These are phyloP conservation scores for Lactuca saligna DNA, from an alignment of 129 eudicot genomes.

Conservation along the genomic window DNA sequence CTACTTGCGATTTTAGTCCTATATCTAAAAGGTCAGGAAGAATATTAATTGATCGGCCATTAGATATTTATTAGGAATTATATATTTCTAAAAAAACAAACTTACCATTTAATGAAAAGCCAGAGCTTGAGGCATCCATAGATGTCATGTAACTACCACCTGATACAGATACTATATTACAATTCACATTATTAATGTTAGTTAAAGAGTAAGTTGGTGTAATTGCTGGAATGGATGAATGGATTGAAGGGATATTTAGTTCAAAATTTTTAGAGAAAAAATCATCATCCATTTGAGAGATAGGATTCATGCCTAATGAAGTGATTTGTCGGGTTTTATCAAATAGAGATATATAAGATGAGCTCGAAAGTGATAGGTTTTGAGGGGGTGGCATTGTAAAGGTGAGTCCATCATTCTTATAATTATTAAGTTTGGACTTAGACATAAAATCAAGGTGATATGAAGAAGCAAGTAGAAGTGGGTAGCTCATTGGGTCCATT, in stretches of 20 bases:
- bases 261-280: background rate
- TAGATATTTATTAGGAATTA: background rate
- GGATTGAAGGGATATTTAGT: conserved; percentile 62
- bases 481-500: background rate
- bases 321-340: conserved; percentile 1
- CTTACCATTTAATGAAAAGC: background rate
- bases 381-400: background rate
- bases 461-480: background rate
- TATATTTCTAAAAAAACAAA: background rate
- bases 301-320: conserved; percentile 1
- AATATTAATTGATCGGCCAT: background rate
- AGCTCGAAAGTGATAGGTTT: background rate
- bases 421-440: background rate
- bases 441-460: background rate
- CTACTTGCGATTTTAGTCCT: background rate
- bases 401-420: background rate
- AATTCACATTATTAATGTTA: conserved; percentile 3
- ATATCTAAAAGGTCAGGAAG: background rate
- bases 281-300: background rate
- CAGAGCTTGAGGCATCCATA: background rate
- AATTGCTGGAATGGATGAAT: conserved; percentile 15
- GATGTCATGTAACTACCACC: background rate
- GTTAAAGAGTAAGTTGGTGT: conserved; percentile 1
- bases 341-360: background rate
- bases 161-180: background rate